Conservation (phyloP, 2,329 filamentous ascomycete genomes). For the Waltergamsia citrina region DNA sequence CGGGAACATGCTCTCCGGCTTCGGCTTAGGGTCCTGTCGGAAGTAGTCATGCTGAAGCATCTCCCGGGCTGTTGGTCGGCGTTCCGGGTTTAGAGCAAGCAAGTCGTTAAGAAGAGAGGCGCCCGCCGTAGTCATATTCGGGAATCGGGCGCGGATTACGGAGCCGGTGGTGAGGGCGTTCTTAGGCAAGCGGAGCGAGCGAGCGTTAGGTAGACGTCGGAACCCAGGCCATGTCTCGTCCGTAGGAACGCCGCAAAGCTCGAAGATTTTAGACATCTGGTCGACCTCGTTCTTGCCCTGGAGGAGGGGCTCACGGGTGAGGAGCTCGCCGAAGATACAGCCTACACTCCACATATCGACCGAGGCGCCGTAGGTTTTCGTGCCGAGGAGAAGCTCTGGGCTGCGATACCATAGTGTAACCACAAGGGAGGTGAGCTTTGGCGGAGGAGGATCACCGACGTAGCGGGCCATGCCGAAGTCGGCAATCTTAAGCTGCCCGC, state of each 20-base stretch:
- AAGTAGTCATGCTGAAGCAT: constrained; percentile 81
- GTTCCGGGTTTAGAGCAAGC: constrained; percentile 64
- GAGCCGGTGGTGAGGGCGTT: constrained; percentile 30
- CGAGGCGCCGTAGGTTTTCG: constrained; percentile 61
- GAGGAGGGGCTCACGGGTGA: constrained; percentile 73
- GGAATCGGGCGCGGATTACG: constrained; percentile 68
- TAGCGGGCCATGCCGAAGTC: constrained; percentile 98
- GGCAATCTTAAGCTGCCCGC: constrained; percentile 87
- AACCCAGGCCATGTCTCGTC: constrained; percentile 80
- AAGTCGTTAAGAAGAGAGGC: constrained; percentile 59
- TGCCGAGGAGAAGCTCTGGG: constrained; percentile 80
- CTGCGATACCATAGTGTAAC: constrained; percentile 96
- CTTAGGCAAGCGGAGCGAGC: constrained; percentile 61
- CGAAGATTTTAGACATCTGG: constrained; percentile 79
- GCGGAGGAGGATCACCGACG: constrained; percentile 64
- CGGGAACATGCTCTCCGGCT: constrained; percentile 86
- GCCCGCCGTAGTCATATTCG: constrained; percentile 69
- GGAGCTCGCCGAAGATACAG: constrained; percentile 88
- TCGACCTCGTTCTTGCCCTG: constrained; percentile 91
- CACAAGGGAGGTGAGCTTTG: constrained; percentile 80
- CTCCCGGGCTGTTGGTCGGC: constrained; percentile 60
- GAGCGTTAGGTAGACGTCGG: constrained; percentile 77
- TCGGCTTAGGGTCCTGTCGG: constrained; percentile 77
- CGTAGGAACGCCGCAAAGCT: constrained; percentile 77
- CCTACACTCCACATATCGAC: constrained; percentile 96